Evolutionary conservation across 495 filamentous ascomycete species (phyloP), one percentile per base, ranked within the genome.

Genomic region (Hypoxylon subgilvum): DNA sequence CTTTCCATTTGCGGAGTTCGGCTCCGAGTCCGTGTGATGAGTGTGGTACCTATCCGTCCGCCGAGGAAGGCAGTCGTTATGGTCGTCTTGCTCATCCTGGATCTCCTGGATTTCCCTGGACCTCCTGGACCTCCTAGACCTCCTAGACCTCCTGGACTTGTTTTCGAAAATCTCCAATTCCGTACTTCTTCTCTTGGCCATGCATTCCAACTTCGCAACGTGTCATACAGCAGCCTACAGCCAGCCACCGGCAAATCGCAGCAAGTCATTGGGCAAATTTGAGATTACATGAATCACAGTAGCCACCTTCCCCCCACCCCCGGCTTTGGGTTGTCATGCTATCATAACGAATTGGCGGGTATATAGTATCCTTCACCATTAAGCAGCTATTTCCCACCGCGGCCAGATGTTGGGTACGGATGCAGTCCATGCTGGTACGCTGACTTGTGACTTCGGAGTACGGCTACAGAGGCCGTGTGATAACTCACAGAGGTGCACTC

Each of bases 181-280:
- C 46, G 61, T 41, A 48, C 41, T 59, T 56, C 39, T 59, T 56
- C 39, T 58, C 61, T 61, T 50, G 51, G 61, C 46, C 40, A 60
- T 60, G 50, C 55, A 65, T 65, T 58, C 56, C 55, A 55, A 53
- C 61, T 60, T 60, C 55, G 56, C 56, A 61, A 63, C 61, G 61
- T 65, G 61, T 65, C 61, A 61, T 65, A 65, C 61, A 59, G 59
- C 46, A 57, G 48, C 42, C 54, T 63, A 63, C 60, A 63, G 51
- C 51, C 44, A 65, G 39, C 61, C 61, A 56, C 42, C 61, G 61
- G 61, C 56, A 61, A 59, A 65, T 65, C 40, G 61, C 46, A 56
- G 56, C 46, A 8, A 18, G 13, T 44, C 56, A 61, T 61, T 56
- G 45, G 3, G 43, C 25, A 63, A 48, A 54, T 49, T 42, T 63